phyloP scores from a whole-genome alignment of 495 filamentous ascomycete genomes.

The Pseudoneurospora amorphoporcata region DNA sequence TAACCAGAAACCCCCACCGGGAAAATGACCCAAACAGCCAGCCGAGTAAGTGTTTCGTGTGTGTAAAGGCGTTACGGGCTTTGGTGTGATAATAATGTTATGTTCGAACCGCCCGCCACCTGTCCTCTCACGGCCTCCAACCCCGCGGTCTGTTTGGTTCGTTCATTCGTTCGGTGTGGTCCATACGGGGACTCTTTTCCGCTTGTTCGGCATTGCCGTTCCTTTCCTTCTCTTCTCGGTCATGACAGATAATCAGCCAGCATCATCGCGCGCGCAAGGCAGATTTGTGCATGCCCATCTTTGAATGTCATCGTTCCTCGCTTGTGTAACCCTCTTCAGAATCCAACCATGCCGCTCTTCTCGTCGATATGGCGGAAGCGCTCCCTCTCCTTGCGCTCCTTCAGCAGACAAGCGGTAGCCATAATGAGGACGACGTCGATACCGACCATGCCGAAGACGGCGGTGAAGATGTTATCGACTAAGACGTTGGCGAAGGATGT shows the following conservation, averaged over 20 bases:
- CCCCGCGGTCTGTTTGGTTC: neutral
- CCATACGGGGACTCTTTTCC: neutral
- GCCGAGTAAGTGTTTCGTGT: neutral
- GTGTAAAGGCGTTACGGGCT: neutral
- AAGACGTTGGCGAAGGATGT: constrained; percentile 54
- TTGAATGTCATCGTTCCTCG: neutral
- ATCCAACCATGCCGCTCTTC: constrained; percentile 46
- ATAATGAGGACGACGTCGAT: constrained; percentile 54
- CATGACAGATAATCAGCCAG: neutral
- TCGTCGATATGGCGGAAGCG: constrained; percentile 63
- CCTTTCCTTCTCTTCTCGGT: neutral
- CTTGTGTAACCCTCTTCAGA: constrained; percentile 11
- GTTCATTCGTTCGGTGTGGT: neutral
- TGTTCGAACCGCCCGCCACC: neutral
- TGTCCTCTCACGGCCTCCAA: neutral
- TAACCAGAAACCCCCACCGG: neutral
- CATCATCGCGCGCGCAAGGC: neutral
- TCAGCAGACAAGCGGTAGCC: constrained; percentile 56
- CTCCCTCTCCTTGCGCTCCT: constrained; percentile 60
- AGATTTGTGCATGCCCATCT: neutral
- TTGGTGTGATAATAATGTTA: neutral
- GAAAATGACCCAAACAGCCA: neutral
- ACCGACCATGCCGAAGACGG: constrained; percentile 63
- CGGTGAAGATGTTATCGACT: constrained; percentile 63
- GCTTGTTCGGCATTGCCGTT: neutral